Evolutionary conservation across 768 basidiomycete genomes (phyloP), one percentile per base, ranked within the genome.

Genomic region (Suillus subaureus): DNA sequence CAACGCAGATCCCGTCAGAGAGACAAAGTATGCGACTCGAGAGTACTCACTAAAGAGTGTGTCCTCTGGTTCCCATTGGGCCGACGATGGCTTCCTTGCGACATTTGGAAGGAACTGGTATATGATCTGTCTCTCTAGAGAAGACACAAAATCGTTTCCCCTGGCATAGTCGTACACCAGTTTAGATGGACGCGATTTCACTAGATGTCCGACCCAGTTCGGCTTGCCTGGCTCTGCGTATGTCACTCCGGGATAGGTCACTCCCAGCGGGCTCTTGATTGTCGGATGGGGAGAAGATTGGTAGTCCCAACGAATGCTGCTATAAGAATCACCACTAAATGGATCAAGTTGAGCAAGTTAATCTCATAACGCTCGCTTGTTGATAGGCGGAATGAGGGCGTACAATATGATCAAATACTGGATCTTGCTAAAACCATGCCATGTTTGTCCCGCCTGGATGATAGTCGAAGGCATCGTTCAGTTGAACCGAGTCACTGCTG

Each of bases 171-270:
- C 79, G 70, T 86, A 85, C 5, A 87, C 86, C 1, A 89, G 76
- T 33, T 88, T 66, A 2, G 80, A 78, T 26, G 61, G 78, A 62
- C 81, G 78, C 16, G 26, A 68, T 33, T 71, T 82, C 57, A 87
- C 74, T n/a, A 88, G 75, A 71, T 86, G 81, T 2, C 88, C 85
- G 40, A 90, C 84, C 88, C 88, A 90, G 72, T 89, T 89, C 9
- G 87, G 83, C 47, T 76, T 71, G 40, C 75, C 80, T 2, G 67
- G 64, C 68, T 85, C 72, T 74, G 87, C 61, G 61, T 66, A 45
- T 1, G 85, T 83, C 7, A 69, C 45, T 2, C 86, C 87, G 26
- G 87, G 85, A 66, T 80, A 88, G 4, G 71, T 68, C 2, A 84
- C 74, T 1, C 87, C 85, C 3, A 87, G 73, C 3, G 87, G 88